These are phyloP conservation scores for Trypanosomatidae sp. DNA, from an alignment of 208 protist genomes.

Conservation along the genomic window DNA sequence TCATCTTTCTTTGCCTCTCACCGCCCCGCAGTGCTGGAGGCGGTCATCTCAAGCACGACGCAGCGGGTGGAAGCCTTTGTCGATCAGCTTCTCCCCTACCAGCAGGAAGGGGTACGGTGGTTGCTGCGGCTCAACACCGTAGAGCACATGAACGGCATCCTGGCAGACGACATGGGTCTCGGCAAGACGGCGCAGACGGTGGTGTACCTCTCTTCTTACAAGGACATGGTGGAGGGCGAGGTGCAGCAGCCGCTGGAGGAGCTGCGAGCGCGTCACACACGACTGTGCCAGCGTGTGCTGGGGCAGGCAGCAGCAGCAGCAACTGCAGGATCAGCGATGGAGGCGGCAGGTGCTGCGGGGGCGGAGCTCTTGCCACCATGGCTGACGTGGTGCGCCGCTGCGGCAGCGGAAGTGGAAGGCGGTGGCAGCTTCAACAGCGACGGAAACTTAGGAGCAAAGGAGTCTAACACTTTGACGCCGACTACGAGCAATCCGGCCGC, in stretches of 20 bases:
- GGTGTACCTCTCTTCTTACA: constrained; percentile 84
- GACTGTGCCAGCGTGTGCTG: constrained; percentile 20
- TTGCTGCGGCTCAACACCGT: constrained; percentile 91
- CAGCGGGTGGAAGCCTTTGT: constrained; percentile 25
- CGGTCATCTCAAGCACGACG: constrained; percentile 28
- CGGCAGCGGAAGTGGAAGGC: not conserved
- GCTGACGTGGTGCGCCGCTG: constrained; percentile 17
- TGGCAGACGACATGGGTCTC: constrained; percentile 98
- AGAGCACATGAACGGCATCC: constrained; percentile 88
- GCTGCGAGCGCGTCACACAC: constrained; percentile 8
- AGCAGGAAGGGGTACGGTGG: constrained; percentile 97
- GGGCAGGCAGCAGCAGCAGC: not conserved
- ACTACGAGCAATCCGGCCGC: no score
- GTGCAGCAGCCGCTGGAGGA: constrained; percentile 24
- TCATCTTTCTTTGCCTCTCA: constrained; percentile 7
- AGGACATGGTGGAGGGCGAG: constrained; percentile 36
- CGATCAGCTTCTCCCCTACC: constrained; percentile 91
- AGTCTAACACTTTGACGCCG: no score
- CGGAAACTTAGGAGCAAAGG: no score
- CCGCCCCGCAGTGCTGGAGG: constrained; percentile 28
- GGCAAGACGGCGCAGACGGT: constrained; percentile 98
- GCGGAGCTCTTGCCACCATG: constrained; percentile 17
- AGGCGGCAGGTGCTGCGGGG: not conserved
- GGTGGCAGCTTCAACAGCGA: no score
- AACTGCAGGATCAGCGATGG: not conserved